phyloP scores from a whole-genome alignment of 192 early-diverging fungal species.

The Physocladia obscura region DNA sequence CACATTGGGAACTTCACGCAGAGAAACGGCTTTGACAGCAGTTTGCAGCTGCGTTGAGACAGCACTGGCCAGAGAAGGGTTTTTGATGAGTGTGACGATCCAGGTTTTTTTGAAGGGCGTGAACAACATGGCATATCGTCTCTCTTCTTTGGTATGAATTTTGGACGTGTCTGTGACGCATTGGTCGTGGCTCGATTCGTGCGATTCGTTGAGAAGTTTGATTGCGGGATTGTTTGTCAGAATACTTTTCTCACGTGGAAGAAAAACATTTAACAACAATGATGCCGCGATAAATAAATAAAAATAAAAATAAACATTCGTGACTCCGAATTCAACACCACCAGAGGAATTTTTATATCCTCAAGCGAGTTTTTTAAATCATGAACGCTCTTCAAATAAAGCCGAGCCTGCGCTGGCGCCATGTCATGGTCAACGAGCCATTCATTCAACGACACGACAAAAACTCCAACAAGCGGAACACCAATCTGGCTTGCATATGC shows the following conservation, averaged over 20 bases:
- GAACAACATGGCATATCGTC: slow-evolving; percentile 49
- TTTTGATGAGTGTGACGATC: slow-evolving; percentile 2
- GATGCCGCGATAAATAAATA: too few species aligned
- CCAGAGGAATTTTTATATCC: slow-evolving; percentile 48
- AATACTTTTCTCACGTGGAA: slow-evolving; percentile 60
- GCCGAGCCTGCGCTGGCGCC: slow-evolving; percentile 54
- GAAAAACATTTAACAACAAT: slow-evolving; percentile 43
- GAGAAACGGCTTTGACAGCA: too few species aligned
- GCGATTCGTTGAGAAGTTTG: slow-evolving; percentile 4
- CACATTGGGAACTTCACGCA: too few species aligned
- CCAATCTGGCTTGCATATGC: background rate
- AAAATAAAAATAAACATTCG: slow-evolving; percentile 32
- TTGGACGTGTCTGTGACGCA: slow-evolving; percentile 53
- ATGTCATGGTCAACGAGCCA: slow-evolving; percentile 51
- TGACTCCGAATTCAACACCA: slow-evolving; percentile 35
- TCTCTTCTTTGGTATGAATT: slow-evolving; percentile 49
- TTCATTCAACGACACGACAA: slow-evolving; percentile 55
- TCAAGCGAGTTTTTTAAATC: slow-evolving; percentile 37
- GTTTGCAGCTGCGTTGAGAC: too few species aligned
- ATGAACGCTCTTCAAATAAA: slow-evolving; percentile 49
- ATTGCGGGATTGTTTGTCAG: slow-evolving; percentile 55
- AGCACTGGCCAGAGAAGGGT: too few species aligned
- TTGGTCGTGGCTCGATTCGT: slow-evolving; percentile 50
- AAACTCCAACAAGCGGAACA: slow-evolving; percentile 46
- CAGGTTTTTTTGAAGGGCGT: slow-evolving; percentile 49